Evolutionary conservation across 345 rosid species (phyloP).

Genomic region (Acer yangbiense): DNA sequence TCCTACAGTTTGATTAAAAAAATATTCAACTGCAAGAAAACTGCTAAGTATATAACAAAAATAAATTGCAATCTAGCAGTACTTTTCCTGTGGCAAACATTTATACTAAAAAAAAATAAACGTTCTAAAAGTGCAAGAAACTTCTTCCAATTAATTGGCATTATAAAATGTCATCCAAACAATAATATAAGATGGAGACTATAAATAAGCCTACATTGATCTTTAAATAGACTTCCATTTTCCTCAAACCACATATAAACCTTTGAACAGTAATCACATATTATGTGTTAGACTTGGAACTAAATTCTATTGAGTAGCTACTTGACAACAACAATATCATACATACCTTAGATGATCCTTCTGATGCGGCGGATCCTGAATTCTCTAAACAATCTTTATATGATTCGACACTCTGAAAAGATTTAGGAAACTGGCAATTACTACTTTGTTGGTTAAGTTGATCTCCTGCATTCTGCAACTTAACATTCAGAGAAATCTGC

Average conservation of each 20-base stretch:
- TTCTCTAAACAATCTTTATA: conserved; percentile 8
- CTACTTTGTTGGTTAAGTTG: conserved; percentile 7
- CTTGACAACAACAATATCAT: background rate
- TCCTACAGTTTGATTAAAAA: conserved; percentile 22
- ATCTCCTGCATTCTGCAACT: conserved; percentile 26
- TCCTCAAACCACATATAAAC: background rate
- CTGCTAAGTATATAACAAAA: background rate
- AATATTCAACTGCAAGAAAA: background rate
- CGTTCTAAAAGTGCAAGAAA: background rate
- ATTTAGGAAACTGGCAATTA: conserved; percentile 13
- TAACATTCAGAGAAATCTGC: conserved; percentile 10
- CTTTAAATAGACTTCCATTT: background rate
- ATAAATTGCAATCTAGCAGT: conserved; percentile 1
- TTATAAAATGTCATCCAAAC: background rate
- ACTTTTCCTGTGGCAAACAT: background rate
- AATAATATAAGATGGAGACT: background rate
- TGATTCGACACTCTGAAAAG: conserved; percentile 12
- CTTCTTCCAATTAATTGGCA: background rate
- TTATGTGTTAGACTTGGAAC: background rate
- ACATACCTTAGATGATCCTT: conserved; percentile 12
- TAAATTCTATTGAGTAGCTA: background rate
- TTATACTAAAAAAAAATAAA: background rate
- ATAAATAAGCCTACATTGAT: background rate
- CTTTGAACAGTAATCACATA: background rate
- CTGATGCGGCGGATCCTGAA: conserved; percentile 1